Conservation (phyloP, 768 basidiomycete genomes). For the Xerocomellus intermedius region DNA sequence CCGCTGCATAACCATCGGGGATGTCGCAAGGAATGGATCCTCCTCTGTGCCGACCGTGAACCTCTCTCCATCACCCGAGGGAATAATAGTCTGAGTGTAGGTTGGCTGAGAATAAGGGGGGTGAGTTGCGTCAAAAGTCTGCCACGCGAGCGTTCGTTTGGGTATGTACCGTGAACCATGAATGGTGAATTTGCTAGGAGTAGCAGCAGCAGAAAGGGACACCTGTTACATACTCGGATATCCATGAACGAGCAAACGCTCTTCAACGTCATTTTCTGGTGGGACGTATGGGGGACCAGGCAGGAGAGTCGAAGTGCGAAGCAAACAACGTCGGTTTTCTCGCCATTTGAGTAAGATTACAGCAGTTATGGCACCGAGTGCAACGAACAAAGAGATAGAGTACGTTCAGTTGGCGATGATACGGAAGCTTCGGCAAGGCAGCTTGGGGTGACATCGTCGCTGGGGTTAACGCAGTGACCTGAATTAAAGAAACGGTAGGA, state of each 20-base stretch:
- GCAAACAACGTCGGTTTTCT: not conserved
- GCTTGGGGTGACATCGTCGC: slow-evolving; percentile 12
- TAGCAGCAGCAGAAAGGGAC: slow-evolving; percentile 20
- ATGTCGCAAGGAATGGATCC: slow-evolving; percentile 23
- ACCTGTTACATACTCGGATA: slow-evolving; percentile 30
- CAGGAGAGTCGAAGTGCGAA: slow-evolving; percentile 18
- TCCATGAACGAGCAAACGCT: slow-evolving; percentile 10
- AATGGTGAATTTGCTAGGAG: slow-evolving; percentile 31
- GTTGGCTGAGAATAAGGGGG: not conserved
- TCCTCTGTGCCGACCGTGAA: slow-evolving; percentile 21
- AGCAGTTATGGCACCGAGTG: slow-evolving; percentile 17
- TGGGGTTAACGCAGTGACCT: slow-evolving; percentile 36
- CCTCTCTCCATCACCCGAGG: slow-evolving; percentile 24
- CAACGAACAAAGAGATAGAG: slow-evolving; percentile 28
- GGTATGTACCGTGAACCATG: slow-evolving; percentile 29
- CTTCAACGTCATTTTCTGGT: slow-evolving; percentile 18
- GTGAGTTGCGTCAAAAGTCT: not conserved
- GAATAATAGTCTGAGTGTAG: slow-evolving; percentile 16
- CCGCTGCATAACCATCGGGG: not conserved
- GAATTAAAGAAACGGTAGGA: slow-evolving; percentile 25
- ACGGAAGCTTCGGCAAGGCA: slow-evolving; percentile 17
- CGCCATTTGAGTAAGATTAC: slow-evolving; percentile 14
- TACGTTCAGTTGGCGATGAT: slow-evolving; percentile 24
- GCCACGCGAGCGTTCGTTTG: slow-evolving; percentile 12
- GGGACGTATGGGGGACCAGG: slow-evolving; percentile 28